Percentiles rank a stretch among this genome's conserved stretches.
Evolutionary conservation across 345 rosid genomes (phyloP).

Genomic region (Citrus sp.): DNA sequence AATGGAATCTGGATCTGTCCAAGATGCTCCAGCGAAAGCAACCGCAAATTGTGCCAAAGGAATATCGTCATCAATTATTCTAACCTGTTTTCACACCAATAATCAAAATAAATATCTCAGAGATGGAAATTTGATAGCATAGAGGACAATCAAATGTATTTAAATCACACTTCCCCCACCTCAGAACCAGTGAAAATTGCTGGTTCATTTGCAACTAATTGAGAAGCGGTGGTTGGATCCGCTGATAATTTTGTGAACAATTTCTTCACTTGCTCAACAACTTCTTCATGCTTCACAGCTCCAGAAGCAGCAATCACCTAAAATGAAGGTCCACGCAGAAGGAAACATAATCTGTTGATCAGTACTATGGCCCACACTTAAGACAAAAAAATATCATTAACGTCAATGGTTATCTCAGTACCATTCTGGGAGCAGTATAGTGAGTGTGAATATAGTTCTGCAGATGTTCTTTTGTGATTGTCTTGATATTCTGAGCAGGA

Average conservation of each 20-base stretch:
- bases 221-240: slow-evolving; percentile 83
- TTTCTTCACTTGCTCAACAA: slow-evolving; percentile 86
- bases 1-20: slow-evolving; percentile 98
- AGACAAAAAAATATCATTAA: not conserved
- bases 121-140: not conserved
- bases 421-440: slow-evolving; percentile 98
- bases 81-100: slow-evolving; percentile 50
- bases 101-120: not conserved
- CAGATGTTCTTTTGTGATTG: slow-evolving; percentile 74
- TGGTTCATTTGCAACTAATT: slow-evolving; percentile 79
- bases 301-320: slow-evolving; percentile 96
- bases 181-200: slow-evolving; percentile 96
- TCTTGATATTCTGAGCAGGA: slow-evolving; percentile 75
- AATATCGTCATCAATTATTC: slow-evolving; percentile 85
- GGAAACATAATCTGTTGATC: not conserved
- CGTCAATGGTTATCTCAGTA: slow-evolving; percentile 21
- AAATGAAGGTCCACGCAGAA: slow-evolving; percentile 15
- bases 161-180: slow-evolving; percentile 43
- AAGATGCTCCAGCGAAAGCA: slow-evolving; percentile 95
- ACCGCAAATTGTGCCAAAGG: slow-evolving; percentile 99
- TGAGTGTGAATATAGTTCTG: slow-evolving; percentile 85
- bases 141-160: not conserved
- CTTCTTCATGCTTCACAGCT: slow-evolving; percentile 96
- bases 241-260: slow-evolving; percentile 75
- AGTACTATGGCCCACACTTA: not conserved